Percentiles rank a stretch among this genome's conserved stretches.
These are phyloP conservation scores for Nevesoporus exiguus DNA, from an alignment of 768 basidiomycete genomes.

Conservation along the genomic window DNA sequence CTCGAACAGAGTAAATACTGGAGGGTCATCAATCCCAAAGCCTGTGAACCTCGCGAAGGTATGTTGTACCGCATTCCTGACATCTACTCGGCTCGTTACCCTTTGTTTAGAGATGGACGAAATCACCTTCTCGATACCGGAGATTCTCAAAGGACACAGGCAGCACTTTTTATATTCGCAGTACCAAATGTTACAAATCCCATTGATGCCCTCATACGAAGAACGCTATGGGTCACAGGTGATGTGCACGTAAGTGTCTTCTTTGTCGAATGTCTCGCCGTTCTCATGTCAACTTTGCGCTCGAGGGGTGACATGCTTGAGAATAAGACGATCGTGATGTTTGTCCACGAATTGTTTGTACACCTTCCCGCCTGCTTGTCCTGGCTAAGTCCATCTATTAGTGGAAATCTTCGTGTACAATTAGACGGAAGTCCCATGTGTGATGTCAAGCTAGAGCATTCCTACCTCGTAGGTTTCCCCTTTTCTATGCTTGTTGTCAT, in stretches of 20 bases:
- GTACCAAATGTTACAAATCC: slow-evolving; percentile 78
- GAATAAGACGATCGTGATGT: slow-evolving; percentile 74
- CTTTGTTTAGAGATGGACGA: slow-evolving; percentile 51
- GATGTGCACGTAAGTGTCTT: slow-evolving; percentile 78
- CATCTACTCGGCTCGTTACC: neutral
- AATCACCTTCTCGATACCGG: slow-evolving; percentile 66
- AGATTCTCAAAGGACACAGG: slow-evolving; percentile 88
- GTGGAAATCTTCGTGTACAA: slow-evolving; percentile 86
- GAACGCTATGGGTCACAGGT: slow-evolving; percentile 77
- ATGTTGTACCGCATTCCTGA: slow-evolving; percentile 1
- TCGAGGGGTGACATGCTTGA: slow-evolving; percentile 73
- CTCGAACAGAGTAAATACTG: slow-evolving; percentile 87
- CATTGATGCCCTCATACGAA: slow-evolving; percentile 68
- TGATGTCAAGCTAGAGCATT: slow-evolving; percentile 74
- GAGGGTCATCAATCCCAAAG: slow-evolving; percentile 80
- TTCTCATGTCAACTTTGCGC: slow-evolving; percentile 1
- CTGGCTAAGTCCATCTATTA: slow-evolving; percentile 29
- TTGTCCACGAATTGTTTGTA: slow-evolving; percentile 93
- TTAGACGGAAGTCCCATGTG: slow-evolving; percentile 69
- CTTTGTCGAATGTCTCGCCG: neutral
- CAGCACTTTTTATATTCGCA: slow-evolving; percentile 75
- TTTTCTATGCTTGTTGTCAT: neutral
- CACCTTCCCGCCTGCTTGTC: neutral
- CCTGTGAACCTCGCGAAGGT: slow-evolving; percentile 83
- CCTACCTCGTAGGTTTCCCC: slow-evolving; percentile 64